Base-by-base conservation (phyloP, 2,329 filamentous ascomycete species). In the Nemania abortiva region DNA sequence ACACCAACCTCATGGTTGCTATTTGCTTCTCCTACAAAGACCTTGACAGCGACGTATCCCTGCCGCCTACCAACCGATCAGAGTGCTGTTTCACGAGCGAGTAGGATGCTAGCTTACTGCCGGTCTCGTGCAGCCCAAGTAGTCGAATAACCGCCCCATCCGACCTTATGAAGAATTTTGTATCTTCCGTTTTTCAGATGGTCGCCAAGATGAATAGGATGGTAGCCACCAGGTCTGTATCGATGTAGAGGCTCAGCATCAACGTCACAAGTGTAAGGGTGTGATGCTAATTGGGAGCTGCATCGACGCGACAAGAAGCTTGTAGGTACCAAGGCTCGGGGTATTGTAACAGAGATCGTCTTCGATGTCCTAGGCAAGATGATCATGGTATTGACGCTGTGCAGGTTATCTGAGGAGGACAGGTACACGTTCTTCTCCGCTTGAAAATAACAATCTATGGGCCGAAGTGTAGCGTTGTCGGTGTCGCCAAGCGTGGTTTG, bases 151-250 rank as follows among this genome's bases (percentile, higher is more conserved):
- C 66, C 63, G 24, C 72, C 72, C 53, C 64, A 63, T 58, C 72
- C 72, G 18, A 75, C 59, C 29, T 73, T 75, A 20, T 74, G 72
- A 5, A 73, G 29, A 22, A 74, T 60, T 10, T 60, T 61, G 39
- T 74, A 75, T 20, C 70, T 52, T 49, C 58, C 62, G 9, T 39
- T 24, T 18, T 68, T 65, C 22, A 74, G 59, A 9, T 47, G 18
- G 31, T 74, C 73, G 13, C 68, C 66, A 2, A 75, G 50, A 22
- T 24, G 37, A 27, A 74, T 45, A 29, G 73, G 71, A 56, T 75
- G 72, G 42, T 70, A 73, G 10, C 72, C 73, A 13, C 70, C 72
- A 20, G 65, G 50, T 9, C 47, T 29, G 50, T 74, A 75, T 27
- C 61, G 60, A 34, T 52, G 24, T 2, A 60, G n/a, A 18, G 55